A percentile compares a stretch with the other conserved stretches of the same genome.
phyloP scores from a whole-genome alignment of 495 filamentous ascomycete genomes.

The Penicillium coffeae region DNA sequence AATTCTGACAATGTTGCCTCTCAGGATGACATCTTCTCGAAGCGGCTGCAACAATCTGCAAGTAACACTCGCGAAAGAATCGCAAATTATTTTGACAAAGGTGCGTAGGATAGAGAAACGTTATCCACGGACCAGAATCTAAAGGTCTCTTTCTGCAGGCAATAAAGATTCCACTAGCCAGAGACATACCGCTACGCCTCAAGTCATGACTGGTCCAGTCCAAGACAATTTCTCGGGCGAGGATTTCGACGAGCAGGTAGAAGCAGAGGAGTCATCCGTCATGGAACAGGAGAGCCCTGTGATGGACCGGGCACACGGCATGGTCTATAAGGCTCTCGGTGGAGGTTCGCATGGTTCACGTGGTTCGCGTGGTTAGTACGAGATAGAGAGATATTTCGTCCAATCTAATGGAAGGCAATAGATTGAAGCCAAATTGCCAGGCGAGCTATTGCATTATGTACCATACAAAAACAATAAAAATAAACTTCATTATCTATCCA shows the following conservation, averaged over 20 bases:
- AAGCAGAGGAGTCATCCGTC: neutral
- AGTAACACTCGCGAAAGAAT: slow-evolving; percentile 20
- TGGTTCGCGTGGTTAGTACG: too few species aligned
- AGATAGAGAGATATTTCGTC: too few species aligned
- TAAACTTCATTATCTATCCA: too few species aligned
- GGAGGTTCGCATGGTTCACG: too few species aligned
- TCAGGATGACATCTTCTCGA: slow-evolving; percentile 11
- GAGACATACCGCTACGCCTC: neutral
- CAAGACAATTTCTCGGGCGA: neutral
- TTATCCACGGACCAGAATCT: too few species aligned
- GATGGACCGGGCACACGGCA: neutral
- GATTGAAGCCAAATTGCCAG: too few species aligned
- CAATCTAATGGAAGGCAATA: too few species aligned
- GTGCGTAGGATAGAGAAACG: slow-evolving; percentile 19
- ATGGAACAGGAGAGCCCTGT: neutral
- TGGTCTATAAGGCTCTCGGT: too few species aligned
- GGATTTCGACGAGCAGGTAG: neutral
- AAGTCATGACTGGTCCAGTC: neutral
- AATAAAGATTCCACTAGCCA: neutral
- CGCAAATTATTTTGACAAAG: slow-evolving; percentile 21
- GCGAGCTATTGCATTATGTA: too few species aligned
- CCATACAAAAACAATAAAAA: too few species aligned
- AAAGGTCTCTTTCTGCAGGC: too few species aligned
- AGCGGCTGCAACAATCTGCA: slow-evolving; percentile 14
- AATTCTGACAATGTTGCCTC: too few species aligned